Conservation (phyloP, 768 basidiomycete genomes). For the Calocera cornea region DNA sequence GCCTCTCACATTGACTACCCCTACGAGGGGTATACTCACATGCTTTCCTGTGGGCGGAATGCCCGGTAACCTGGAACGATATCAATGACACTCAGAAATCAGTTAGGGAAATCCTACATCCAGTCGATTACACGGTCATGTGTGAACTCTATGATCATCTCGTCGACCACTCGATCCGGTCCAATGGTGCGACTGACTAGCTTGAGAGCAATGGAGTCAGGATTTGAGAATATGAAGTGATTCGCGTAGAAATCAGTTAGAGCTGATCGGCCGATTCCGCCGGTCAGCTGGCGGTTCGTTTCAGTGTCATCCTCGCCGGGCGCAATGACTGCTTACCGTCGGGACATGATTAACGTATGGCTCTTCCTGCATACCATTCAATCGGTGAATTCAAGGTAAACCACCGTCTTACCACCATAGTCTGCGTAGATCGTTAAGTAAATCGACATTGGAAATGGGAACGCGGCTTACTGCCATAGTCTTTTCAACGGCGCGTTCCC, state of each 20-base stretch:
- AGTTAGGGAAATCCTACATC: background rate
- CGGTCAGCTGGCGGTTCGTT: slow-evolving; percentile 27
- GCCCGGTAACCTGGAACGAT: slow-evolving; percentile 28
- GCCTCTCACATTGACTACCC: slow-evolving; percentile 43
- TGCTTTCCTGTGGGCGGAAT: slow-evolving; percentile 40
- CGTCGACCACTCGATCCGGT: slow-evolving; percentile 35
- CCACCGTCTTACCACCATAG: background rate
- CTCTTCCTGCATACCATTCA: slow-evolving; percentile 18
- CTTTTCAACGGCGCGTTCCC: slow-evolving; percentile 27
- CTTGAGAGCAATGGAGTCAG: slow-evolving; percentile 33
- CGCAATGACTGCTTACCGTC: slow-evolving; percentile 21
- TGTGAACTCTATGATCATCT: slow-evolving; percentile 33
- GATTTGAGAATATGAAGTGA: slow-evolving; percentile 23
- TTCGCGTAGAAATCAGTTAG: slow-evolving; percentile 37
- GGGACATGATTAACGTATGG: slow-evolving; percentile 50
- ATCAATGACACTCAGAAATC: background rate
- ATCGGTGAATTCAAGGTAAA: background rate
- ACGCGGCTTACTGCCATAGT: slow-evolving; percentile 20
- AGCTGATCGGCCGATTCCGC: slow-evolving; percentile 38
- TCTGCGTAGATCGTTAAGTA: background rate
- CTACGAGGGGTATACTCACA: slow-evolving; percentile 39
- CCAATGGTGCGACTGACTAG: slow-evolving; percentile 28
- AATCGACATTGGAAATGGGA: slow-evolving; percentile 1
- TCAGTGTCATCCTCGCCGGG: background rate
- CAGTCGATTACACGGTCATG: slow-evolving; percentile 15